Evolutionary conservation across 2,329 filamentous ascomycete species (phyloP).

Genomic region (Aureobasidium sp.): DNA sequence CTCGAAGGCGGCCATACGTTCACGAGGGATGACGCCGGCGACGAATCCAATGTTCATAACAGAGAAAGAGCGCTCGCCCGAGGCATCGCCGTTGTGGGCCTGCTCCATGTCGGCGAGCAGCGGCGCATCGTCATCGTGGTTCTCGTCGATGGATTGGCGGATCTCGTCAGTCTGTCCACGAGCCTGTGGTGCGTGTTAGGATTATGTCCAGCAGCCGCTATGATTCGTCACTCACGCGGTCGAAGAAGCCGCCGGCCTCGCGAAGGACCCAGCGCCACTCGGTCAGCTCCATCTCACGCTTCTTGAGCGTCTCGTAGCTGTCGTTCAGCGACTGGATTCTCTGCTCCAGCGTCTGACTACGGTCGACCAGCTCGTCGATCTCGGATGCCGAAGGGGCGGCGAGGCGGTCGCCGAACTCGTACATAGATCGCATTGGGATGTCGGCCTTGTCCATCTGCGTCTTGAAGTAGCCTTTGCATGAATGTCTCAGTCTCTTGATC

Average conservation of each 20-base stretch:
- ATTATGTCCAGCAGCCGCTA: not conserved
- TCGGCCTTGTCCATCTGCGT: conserved; percentile 89
- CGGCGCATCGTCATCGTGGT: conserved; percentile 90
- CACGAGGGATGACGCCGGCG: conserved; percentile 86
- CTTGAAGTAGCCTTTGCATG: conserved; percentile 74
- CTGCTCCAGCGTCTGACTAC: conserved; percentile 87
- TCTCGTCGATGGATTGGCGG: conserved; percentile 77
- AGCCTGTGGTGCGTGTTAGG: conserved; percentile 42
- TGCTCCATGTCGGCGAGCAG: conserved; percentile 90
- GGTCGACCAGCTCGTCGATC: conserved; percentile 91
- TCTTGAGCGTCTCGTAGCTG: conserved; percentile 97
- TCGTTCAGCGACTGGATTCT: conserved; percentile 88
- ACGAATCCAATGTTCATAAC: conserved; percentile 99
- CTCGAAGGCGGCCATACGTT: conserved; percentile 91
- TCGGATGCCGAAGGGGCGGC: conserved; percentile 85
- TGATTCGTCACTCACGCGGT: conserved; percentile 47
- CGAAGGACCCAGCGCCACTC: conserved; percentile 98
- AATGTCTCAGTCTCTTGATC: conserved; percentile 8
- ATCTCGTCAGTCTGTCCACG: conserved; percentile 97
- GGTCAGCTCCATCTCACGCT: conserved; percentile 89
- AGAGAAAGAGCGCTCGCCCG: conserved; percentile 79
- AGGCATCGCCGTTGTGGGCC: conserved; percentile 58
- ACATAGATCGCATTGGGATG: conserved; percentile 80
- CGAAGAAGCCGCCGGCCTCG: conserved; percentile 96
- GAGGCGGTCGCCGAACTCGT: conserved; percentile 76